Percentiles rank a stretch among this genome's conserved stretches.
Evolutionary conservation across 2,329 filamentous ascomycete species (phyloP).

Genomic region (Fragosphaeria purpurea): DNA sequence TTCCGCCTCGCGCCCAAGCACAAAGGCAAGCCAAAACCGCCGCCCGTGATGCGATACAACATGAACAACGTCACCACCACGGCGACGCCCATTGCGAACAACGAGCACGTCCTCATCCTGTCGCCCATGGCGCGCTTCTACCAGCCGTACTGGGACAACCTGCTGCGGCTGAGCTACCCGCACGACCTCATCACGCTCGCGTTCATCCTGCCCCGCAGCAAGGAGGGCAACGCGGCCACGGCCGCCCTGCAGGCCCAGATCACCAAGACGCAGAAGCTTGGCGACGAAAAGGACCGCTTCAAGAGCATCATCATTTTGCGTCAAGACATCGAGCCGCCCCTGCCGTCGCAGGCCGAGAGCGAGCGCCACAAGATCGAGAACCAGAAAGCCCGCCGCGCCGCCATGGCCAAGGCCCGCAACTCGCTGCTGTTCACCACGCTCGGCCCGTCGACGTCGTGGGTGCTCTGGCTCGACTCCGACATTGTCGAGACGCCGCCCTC

Average conservation of each 20-base stretch:
- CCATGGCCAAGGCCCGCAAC: constrained; percentile 91
- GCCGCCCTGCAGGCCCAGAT: constrained; percentile 75
- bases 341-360: constrained; percentile 70
- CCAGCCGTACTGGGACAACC: constrained; percentile 89
- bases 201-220: constrained; percentile 91
- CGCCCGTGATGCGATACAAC: constrained; percentile 85
- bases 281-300: constrained; percentile 72
- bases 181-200: constrained; percentile 91
- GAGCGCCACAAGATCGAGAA: constrained; percentile 88
- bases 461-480: constrained; percentile 90
- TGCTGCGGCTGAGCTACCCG: constrained; percentile 73
- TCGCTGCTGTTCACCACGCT: constrained; percentile 91
- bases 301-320: constrained; percentile 88
- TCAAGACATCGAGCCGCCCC: constrained; percentile 82
- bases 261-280: constrained; percentile 67
- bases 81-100: constrained; percentile 61
- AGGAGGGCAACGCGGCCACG: constrained; percentile 82
- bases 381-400: constrained; percentile 74
- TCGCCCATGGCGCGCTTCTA: constrained; percentile 93
- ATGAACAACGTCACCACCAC: constrained; percentile 92
- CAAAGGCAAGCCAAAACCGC: constrained; percentile 41
- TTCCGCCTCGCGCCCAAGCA: constrained; percentile 51
- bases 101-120: constrained; percentile 80
- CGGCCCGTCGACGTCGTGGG: constrained; percentile 85
- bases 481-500: constrained; percentile 77